Evolutionary conservation across 208 protist genomes (phyloP).

Genomic region (Perkinsela sp.): DNA sequence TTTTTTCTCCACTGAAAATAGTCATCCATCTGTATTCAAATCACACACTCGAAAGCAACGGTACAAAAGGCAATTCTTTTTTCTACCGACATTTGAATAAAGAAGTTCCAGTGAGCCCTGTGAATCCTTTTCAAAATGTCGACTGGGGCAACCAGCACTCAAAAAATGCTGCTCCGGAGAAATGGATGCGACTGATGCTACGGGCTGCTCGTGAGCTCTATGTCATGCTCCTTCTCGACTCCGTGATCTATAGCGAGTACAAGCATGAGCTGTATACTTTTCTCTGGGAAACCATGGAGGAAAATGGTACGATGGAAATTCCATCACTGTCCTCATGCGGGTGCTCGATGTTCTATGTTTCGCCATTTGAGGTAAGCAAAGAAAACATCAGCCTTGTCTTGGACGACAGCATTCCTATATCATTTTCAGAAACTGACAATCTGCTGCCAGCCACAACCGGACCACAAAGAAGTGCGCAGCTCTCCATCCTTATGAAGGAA

Average conservation of each 20-base stretch:
- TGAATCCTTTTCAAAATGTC: not conserved
- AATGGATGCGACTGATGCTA: not conserved
- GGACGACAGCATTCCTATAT: not conserved
- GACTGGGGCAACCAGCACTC: not conserved
- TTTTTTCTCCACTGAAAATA: not conserved
- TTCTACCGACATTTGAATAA: not conserved
- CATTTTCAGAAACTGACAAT: not conserved
- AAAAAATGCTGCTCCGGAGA: not conserved
- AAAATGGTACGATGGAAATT: not conserved
- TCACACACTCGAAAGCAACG: not conserved
- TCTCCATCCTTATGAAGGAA: not conserved
- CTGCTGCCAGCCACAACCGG: not conserved
- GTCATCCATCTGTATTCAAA: not conserved
- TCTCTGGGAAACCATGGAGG: not conserved
- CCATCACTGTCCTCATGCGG: not conserved
- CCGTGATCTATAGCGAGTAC: not conserved
- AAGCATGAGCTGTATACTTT: not conserved
- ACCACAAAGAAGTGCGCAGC: not conserved
- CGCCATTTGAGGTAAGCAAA: not conserved
- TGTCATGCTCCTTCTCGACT: not conserved
- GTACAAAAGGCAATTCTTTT: not conserved
- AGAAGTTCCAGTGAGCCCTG: not conserved
- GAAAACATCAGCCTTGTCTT: not conserved
- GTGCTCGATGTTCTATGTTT: not conserved
- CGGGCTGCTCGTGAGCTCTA: not conserved